A percentile compares a stretch with the other conserved stretches of the same genome.
These are phyloP conservation scores for Trichopus zeylanicus DNA, from an alignment of 116 monocot genomes.

Conservation along the genomic window DNA sequence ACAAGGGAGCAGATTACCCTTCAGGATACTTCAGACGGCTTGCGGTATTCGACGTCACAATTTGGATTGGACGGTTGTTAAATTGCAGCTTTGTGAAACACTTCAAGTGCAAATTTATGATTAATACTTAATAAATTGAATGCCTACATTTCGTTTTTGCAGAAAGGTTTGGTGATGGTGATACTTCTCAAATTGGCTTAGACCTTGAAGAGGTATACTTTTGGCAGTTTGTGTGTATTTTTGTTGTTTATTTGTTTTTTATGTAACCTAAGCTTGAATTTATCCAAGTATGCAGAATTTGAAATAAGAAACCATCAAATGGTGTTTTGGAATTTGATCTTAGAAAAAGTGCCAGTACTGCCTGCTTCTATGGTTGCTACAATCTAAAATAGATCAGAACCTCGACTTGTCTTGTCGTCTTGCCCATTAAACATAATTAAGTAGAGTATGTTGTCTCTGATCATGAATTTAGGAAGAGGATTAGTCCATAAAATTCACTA, in stretches of 20 bases:
- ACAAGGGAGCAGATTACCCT: conserved; percentile 98
- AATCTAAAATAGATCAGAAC: neutral
- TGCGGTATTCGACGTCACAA: conserved; percentile 58
- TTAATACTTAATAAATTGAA: neutral
- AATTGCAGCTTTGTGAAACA: neutral
- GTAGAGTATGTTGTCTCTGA: neutral
- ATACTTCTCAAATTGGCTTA: conserved; percentile 84
- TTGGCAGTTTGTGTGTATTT: neutral
- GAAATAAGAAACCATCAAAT: neutral
- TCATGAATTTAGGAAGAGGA: neutral
- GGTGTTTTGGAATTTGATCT: neutral
- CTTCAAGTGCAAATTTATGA: neutral
- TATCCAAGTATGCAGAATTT: neutral
- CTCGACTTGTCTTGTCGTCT: neutral
- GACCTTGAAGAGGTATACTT: conserved; percentile 86
- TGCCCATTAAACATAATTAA: neutral
- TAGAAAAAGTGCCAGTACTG: neutral
- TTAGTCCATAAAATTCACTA: neutral
- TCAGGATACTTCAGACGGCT: conserved; percentile 70
- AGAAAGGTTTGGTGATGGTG: conserved; percentile 99
- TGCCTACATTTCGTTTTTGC: conserved; percentile 10
- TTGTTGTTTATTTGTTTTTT: neutral
- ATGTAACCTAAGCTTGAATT: neutral
- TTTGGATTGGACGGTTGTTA: conserved; percentile 94
- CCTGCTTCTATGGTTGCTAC: neutral